phyloP scores from a whole-genome alignment of 805 yeast species.

The Clavispora phyllophila region DNA sequence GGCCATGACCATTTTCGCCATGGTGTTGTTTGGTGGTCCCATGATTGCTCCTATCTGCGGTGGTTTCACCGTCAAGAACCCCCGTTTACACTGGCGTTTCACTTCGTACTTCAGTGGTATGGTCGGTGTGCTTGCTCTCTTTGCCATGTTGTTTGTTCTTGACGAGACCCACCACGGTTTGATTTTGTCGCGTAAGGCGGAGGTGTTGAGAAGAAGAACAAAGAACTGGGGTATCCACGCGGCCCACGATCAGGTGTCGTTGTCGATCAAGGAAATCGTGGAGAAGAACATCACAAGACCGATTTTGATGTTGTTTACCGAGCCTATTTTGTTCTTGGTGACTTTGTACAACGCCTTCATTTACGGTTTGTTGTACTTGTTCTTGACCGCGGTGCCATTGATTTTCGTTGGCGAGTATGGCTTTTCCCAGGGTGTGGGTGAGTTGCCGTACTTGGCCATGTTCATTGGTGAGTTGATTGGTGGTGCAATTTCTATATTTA shows the following conservation, averaged over 20 bases:
- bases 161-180: constrained; percentile 73
- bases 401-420: constrained; percentile 49
- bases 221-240: constrained; percentile 83
- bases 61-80: constrained; percentile 54
- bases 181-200: constrained; percentile 59
- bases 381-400: constrained; percentile 71
- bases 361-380: constrained; percentile 72
- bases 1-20: constrained; percentile 19
- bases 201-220: constrained; percentile 55
- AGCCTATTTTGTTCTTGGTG: constrained; percentile 67
- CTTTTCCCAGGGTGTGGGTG: constrained; percentile 56
- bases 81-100: constrained; percentile 80
- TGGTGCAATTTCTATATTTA: constrained; percentile 45
- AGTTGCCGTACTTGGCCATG: constrained; percentile 76
- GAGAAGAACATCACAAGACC: constrained; percentile 66
- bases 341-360: constrained; percentile 72
- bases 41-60: constrained; percentile 35
- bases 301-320: constrained; percentile 56
- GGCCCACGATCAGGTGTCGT: constrained; percentile 49
- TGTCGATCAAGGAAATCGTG: constrained; percentile 44
- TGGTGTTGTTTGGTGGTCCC: constrained; percentile 32
- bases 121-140: constrained; percentile 41
- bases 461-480: constrained; percentile 65
- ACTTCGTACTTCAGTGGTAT: constrained; percentile 67
- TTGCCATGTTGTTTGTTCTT: constrained; percentile 39